Base-by-base conservation (phyloP, 2,329 filamentous ascomycete genomes). In the Penicillium nordicum region DNA sequence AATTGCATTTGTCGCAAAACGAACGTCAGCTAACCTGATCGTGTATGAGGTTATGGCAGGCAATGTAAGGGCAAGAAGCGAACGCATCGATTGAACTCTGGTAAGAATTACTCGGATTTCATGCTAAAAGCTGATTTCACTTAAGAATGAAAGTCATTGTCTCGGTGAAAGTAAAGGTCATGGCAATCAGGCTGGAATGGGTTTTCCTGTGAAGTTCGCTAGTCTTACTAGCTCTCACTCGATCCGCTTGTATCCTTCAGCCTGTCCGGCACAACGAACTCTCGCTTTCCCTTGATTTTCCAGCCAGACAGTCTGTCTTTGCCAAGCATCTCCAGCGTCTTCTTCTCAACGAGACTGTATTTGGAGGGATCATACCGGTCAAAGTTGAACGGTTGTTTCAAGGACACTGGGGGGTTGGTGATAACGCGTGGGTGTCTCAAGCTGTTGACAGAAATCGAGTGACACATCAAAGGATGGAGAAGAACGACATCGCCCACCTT, bases 391-490 rank as follows among this genome's bases (percentile, higher is more conserved):
- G 81, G 80, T 60, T 79, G 70, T 38, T 76, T 80, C 32, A 84
- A 66, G 4, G 72, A 73, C 1, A 83, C 79, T 0, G 80, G 79
- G 5, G 81, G 81, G 57, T 84, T 84, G 3, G 80, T 84, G 62
- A 84, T 84, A 34, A 84, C 76, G 4, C 82, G 69, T 1, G 77
- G 72, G 11, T 74, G 72, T 21, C 81, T 70, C 27, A 80, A 58
- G 50, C 74, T 73, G 62, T 84, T 84, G 50, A 76, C 76, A 6
- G 76, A 79, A 7, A 79, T 80, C 1, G 78, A 80, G 63, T 84
- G 81, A 50, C 82, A 65, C 80, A 82, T 84, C 27, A 84, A 67
- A 9, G 81, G 81, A 65, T 84, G 82, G 57, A 84, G 64, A 4
- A 84, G 68, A 55, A 80, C 78, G 4, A 84, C 80, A 59, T 84